Base-by-base conservation (phyloP, 2,329 filamentous ascomycete species). In the Penicillium hordei region DNA sequence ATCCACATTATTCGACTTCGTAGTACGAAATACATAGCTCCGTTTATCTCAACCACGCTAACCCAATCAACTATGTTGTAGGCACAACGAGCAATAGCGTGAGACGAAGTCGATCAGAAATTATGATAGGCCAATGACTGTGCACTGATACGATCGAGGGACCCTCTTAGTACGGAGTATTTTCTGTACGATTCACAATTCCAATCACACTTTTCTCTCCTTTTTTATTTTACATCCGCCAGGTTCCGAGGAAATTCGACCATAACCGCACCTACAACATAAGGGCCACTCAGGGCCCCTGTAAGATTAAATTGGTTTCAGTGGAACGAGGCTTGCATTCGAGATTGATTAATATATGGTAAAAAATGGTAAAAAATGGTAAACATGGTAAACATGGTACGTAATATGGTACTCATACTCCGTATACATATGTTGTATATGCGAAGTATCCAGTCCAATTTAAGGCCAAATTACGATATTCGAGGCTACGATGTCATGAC, bases 121-220 rank as follows among this genome's bases (percentile, higher is more conserved):
- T 51, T 31, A 56, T 46, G 31, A 56, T 52, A 34, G 48, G 45
- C 39, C 52, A 55, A 55, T 55, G 38, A 27, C n/a, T 38, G 15
- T 46, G 21, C 21, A 29, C 27, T 25, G 48, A 51, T 51, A 52
- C 25, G 40, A 53, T 46, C 38, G 13, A 29, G 12, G 17, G 42
- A 25, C n/a, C 29, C n/a, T 27, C 15, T 46, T 21, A 25, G 39
- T 45, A 46, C n/a, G 12, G 13, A 36, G 25, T 12, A 19, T 36
- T 39, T 27, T 7, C 19, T 27, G 33, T 23, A 34, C 21, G 13
- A 29, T 34, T 49, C 33, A 48, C n/a, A 23, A 48, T 34, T 48
- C 7, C 5, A 21, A 23, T 17, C 44, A 23, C 29, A 15, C 15
- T 34, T 34, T 39, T 38, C 17, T 33, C n/a, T 27, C 34, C 19